Evolutionary conservation across 495 filamentous ascomycete species (phyloP).

Genomic region (Daldinia decipiens): DNA sequence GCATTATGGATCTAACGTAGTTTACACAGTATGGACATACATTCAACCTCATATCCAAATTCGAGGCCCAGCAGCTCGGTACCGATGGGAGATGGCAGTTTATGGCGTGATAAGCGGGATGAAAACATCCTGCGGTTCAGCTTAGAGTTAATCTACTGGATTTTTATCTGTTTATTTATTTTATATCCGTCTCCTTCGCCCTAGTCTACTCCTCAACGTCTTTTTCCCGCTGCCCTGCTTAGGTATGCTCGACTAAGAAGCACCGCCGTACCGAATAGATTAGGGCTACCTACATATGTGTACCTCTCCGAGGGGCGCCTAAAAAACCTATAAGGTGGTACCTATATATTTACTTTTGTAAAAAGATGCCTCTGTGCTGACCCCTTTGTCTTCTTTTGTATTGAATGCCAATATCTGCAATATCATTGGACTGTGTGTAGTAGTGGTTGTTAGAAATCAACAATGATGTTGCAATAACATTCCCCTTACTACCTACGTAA

Average conservation of each 20-base stretch:
- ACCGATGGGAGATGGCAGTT: conserved; percentile 44
- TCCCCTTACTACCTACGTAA: conserved; percentile 8
- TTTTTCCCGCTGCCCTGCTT: background rate
- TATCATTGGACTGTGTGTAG: conserved; percentile 32
- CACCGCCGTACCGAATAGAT: background rate
- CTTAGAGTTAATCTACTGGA: conserved; percentile 15
- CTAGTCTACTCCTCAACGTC: conserved; percentile 11
- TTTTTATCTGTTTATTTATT: background rate
- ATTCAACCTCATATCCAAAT: conserved; percentile 10
- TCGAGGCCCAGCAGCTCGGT: conserved; percentile 38
- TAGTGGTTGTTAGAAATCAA: conserved; percentile 31
- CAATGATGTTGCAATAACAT: conserved; percentile 42
- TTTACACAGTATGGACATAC: conserved; percentile 31
- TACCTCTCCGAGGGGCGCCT: background rate
- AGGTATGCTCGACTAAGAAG: conserved; percentile 17
- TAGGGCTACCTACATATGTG: background rate
- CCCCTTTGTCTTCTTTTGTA: background rate
- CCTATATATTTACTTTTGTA: background rate
- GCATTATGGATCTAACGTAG: conserved; percentile 16
- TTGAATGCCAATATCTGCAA: conserved; percentile 10
- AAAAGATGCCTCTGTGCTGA: background rate
- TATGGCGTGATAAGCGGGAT: conserved; percentile 42
- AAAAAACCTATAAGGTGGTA: background rate
- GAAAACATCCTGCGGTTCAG: conserved; percentile 22
- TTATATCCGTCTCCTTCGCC: background rate